Evolutionary conservation across 2,329 filamentous ascomycete species (phyloP).

Genomic region (Cercospora sp.): DNA sequence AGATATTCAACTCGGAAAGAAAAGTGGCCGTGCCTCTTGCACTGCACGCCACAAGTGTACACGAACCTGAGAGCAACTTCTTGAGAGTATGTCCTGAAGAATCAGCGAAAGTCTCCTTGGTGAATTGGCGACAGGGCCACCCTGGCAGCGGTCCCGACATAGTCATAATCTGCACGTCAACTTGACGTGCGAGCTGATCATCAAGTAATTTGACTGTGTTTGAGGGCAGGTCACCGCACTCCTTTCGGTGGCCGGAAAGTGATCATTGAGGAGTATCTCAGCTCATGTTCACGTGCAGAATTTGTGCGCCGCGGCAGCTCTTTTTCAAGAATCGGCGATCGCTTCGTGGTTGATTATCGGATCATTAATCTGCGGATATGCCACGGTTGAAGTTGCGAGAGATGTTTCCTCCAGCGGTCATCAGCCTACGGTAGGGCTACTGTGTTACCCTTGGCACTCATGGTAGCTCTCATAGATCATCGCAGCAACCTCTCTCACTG

Average conservation of each 20-base stretch:
- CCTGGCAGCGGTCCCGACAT: background rate
- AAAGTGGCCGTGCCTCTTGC: no score
- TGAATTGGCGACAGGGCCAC: background rate
- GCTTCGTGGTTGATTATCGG: background rate
- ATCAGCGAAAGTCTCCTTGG: background rate
- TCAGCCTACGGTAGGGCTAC: background rate
- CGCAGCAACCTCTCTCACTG: background rate
- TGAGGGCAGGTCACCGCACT: background rate
- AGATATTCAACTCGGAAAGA: no score
- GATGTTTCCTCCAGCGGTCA: background rate
- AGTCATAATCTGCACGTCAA: background rate
- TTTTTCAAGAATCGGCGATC: background rate
- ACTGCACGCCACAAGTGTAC: background rate
- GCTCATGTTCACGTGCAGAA: background rate
- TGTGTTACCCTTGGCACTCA: background rate
- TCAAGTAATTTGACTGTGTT: background rate
- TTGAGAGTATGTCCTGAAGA: background rate
- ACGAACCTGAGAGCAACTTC: background rate
- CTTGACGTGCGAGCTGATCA: background rate
- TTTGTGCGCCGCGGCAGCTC: background rate
- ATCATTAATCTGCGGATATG: background rate
- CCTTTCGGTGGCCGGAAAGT: background rate
- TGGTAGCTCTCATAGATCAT: background rate
- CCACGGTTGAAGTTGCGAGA: background rate
- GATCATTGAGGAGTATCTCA: background rate